phyloP scores from a whole-genome alignment of 805 yeast species.

The Candida berthetii region DNA sequence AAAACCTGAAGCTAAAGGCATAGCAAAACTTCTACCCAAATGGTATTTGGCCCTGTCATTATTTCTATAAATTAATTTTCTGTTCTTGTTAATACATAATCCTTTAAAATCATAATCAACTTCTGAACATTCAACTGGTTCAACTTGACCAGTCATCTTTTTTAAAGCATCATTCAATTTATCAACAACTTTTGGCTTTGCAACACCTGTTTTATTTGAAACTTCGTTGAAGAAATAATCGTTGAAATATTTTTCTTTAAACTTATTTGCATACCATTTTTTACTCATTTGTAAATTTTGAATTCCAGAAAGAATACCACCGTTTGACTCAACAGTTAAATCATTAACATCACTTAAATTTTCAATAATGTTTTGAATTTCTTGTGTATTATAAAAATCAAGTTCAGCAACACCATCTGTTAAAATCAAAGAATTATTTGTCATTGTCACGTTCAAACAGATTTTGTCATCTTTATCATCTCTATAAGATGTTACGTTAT shows the following conservation, averaged over 20 bases:
- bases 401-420: too few relatives aligned
- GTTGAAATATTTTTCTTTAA: not conserved
- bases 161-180: not conserved
- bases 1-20: not conserved
- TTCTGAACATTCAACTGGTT: not conserved
- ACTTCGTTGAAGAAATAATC: not conserved
- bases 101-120: not conserved
- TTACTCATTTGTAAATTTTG: too few relatives aligned
- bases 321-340: too few relatives aligned
- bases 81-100: not conserved
- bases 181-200: not conserved
- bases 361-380: too few relatives aligned
- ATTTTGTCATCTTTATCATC: too few relatives aligned
- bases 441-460: too few relatives aligned
- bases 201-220: not conserved
- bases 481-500: too few relatives aligned
- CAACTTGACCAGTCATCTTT: not conserved
- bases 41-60: not conserved
- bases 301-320: too few relatives aligned
- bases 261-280: too few relatives aligned
- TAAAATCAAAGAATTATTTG: too few relatives aligned
- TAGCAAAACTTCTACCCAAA: not conserved
- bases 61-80: not conserved
- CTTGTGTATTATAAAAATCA: too few relatives aligned
- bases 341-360: too few relatives aligned